These are phyloP conservation scores for Lentithecium fluviatile DNA, from an alignment of 495 filamentous ascomycete genomes.

Conservation along the genomic window DNA sequence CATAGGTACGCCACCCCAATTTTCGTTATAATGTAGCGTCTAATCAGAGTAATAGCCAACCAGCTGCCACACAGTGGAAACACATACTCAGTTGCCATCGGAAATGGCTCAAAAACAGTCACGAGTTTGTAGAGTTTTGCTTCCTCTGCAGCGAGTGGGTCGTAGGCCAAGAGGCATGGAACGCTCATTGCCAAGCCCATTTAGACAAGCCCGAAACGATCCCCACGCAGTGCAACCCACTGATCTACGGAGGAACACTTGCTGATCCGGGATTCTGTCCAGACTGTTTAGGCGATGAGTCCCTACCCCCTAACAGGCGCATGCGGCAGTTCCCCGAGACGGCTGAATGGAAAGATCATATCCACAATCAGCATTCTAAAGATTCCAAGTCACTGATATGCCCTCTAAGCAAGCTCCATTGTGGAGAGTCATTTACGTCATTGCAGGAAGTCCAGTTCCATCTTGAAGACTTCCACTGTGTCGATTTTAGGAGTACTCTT, in stretches of 20 bases:
- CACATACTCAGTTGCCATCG: slow-evolving; percentile 2
- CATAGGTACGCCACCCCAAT: not conserved
- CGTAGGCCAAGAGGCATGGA: slow-evolving; percentile 6
- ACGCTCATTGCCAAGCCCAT: slow-evolving; percentile 8
- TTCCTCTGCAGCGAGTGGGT: not conserved
- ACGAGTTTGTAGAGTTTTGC: slow-evolving; percentile 5
- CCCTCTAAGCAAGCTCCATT: slow-evolving; percentile 13
- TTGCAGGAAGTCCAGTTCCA: slow-evolving; percentile 7
- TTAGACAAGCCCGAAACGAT: slow-evolving; percentile 13
- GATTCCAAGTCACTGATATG: slow-evolving; percentile 12
- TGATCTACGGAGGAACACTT: slow-evolving; percentile 12
- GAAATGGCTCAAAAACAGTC: slow-evolving; percentile 5
- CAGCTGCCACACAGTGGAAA: slow-evolving; percentile 3
- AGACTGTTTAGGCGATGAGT: slow-evolving; percentile 13
- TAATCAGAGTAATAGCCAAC: not conserved
- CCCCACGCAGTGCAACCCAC: not conserved
- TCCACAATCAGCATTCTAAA: slow-evolving; percentile 16
- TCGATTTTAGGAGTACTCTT: slow-evolving; percentile 13
- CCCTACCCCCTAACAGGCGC: slow-evolving; percentile 4
- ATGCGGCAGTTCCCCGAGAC: slow-evolving; percentile 7
- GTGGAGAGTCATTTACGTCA: slow-evolving; percentile 14
- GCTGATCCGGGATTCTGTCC: slow-evolving; percentile 7
- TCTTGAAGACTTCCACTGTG: slow-evolving; percentile 9
- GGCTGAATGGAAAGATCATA: slow-evolving; percentile 10
- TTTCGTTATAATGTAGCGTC: too few relatives aligned